Conservation (phyloP, 1,139 yeast genomes). For the Protomyces macrosporus region DNA sequence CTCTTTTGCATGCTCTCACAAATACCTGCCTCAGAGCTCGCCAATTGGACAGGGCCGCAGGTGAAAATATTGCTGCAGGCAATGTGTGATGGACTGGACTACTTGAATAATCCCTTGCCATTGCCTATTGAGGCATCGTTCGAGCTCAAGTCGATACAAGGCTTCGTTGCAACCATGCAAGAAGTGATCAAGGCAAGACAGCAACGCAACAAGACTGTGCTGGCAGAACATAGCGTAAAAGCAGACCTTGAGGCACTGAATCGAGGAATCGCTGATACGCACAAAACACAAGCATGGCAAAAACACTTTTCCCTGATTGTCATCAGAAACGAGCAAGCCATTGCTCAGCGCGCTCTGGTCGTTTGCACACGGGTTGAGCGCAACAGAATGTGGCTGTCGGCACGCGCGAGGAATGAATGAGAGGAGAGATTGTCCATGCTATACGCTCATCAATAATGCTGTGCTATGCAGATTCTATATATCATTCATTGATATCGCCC, state of each 20-base stretch:
- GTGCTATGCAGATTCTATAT: too few relatives aligned
- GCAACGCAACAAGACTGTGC: neutral
- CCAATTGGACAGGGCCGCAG: neutral
- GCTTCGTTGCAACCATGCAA: neutral
- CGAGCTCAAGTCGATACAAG: neutral
- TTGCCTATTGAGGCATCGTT: neutral
- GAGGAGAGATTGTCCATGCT: neutral
- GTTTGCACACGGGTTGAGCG: neutral
- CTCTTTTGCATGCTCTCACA: neutral
- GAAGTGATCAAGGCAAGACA: neutral
- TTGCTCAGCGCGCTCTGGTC: neutral
- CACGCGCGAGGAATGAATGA: neutral
- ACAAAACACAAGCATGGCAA: neutral
- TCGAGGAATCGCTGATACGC: neutral
- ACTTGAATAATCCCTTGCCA: neutral
- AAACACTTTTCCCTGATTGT: neutral
- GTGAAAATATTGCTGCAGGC: neutral
- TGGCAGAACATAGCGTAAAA: neutral
- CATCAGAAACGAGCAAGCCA: neutral
- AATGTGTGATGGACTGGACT: neutral
- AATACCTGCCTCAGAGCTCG: neutral
- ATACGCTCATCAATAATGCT: too few relatives aligned
- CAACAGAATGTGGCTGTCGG: neutral
- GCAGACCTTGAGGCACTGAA: neutral
- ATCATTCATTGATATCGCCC: neutral